Conservation (phyloP, 78 protist genomes). For the Speleostelium caveatum region DNA sequence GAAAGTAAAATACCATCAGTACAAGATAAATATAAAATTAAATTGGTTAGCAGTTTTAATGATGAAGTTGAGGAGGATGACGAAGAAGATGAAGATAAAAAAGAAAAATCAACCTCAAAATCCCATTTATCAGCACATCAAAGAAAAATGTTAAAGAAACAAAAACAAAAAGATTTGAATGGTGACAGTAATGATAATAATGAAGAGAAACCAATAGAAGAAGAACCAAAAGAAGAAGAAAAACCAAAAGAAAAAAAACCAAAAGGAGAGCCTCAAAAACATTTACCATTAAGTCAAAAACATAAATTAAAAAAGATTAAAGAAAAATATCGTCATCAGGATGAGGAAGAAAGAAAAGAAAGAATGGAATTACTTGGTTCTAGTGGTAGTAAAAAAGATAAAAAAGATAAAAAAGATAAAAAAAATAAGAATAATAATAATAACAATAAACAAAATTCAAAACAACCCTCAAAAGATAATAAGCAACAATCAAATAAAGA, state of each 20-base stretch:
- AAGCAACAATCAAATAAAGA: constrained; percentile 2
- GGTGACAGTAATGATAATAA: too few relatives aligned
- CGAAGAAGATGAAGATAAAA: constrained; percentile 17
- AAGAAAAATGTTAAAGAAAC: constrained; percentile 47
- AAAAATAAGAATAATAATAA: too few relatives aligned
- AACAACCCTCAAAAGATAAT: constrained; percentile 29
- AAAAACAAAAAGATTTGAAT: neutral
- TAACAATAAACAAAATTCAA: too few relatives aligned
- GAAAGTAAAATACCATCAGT: too few relatives aligned
- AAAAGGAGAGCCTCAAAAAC: constrained; percentile 59
- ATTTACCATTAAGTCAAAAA: constrained; percentile 72
- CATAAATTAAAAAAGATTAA: constrained; percentile 91
- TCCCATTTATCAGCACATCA: constrained; percentile 26
- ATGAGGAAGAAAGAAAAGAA: constrained; percentile 94
- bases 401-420: too few relatives aligned
- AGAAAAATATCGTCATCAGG: constrained; percentile 93
- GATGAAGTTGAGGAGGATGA: constrained; percentile 40
- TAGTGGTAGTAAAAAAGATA: constrained; percentile 14
- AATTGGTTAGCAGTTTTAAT: constrained; percentile 32
- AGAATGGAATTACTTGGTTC: constrained; percentile 77
- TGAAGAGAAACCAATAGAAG: neutral
- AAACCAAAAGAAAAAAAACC: constrained; percentile 36
- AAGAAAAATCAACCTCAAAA: constrained; percentile 16
- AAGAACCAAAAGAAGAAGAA: neutral
- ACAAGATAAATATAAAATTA: constrained; percentile 17